Evolutionary conservation across 805 yeast species (phyloP), one percentile per base, ranked within the genome.

Genomic region (Metschnikowia amazonensis): DNA sequence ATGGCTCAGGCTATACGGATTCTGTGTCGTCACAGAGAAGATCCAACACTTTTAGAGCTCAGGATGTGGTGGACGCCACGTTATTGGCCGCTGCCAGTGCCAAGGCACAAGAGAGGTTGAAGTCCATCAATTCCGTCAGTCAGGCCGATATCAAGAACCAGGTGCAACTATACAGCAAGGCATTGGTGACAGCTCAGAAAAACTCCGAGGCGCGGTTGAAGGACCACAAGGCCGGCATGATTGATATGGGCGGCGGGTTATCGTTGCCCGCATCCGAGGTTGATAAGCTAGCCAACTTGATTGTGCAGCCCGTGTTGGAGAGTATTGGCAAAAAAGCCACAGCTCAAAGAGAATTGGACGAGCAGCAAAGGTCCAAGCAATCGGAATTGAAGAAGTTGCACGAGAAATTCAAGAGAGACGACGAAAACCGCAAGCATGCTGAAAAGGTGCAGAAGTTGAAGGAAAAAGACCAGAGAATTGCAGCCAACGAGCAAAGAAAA

Each of bases 171-270:
- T 88, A 88, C 67, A 80, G 80, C 51, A 77, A 77, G 52, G 97
- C 97, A 2, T 74, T 84, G 44, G 81, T 82, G 25, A 68, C 86
- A 50, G 97, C 97, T 2, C 86, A 85, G 60, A 76, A 77, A 50
- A 80, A 81, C 57, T 71, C 77, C 38, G 79, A 77, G 41, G 81
- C 79, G 60, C 76, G 92, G 58, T 59, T 76, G 42, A 59, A 60
- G 37, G 55, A 59, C 40, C 71, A 74, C 50, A 80, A 82, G 52
- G 78, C 82, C 62, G 75, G 75, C 31, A 57, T 65, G 31, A 71
- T 89, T 56, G 75, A 88, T 59, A 67, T 92, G 51, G 99, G 99
- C 49, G 96, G 95, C 51, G 98, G 97, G 2, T 74, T 87, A 47
- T 79, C 76, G 58, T 80, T 92, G 76, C 73, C 86, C 32, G 84